Conservation (phyloP, 306 rosid species). For the Purshia tridentata region DNA sequence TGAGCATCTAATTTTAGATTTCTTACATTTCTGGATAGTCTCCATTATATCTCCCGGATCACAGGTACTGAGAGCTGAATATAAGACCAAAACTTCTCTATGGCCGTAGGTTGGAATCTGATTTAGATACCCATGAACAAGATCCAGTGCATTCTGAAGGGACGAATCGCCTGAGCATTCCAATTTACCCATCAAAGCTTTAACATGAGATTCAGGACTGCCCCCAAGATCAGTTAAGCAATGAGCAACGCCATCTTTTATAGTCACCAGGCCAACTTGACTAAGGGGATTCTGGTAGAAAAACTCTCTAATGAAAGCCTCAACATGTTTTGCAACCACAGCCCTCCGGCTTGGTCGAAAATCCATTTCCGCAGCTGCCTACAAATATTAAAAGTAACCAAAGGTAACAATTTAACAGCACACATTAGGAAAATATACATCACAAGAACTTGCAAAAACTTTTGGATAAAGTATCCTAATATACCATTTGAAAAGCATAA, state of each 20-base stretch:
- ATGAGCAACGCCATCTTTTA: conserved; percentile 82
- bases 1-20: conserved; percentile 87
- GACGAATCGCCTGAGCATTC: conserved; percentile 97
- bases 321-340: conserved; percentile 77
- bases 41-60: conserved; percentile 97
- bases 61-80: conserved; percentile 91
- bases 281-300: conserved; percentile 96
- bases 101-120: conserved; percentile 92
- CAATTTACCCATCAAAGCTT: conserved; percentile 84
- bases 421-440: neutral
- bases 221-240: conserved; percentile 92
- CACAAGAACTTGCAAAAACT: conserved; percentile 3
- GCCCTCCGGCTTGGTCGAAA: conserved; percentile 88
- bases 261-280: conserved; percentile 77
- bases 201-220: conserved; percentile 90
- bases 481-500: neutral
- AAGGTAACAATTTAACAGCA: conserved; percentile 16
- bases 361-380: conserved; percentile 92
- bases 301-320: conserved; percentile 79
- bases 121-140: conserved; percentile 74
- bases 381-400: conserved; percentile 36
- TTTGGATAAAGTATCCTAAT: neutral
- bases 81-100: conserved; percentile 81
- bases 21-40: conserved; percentile 87
- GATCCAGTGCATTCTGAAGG: conserved; percentile 88